Evolutionary conservation across 106 monocot species (phyloP).

Genomic region (Hemerocallis citrina): DNA sequence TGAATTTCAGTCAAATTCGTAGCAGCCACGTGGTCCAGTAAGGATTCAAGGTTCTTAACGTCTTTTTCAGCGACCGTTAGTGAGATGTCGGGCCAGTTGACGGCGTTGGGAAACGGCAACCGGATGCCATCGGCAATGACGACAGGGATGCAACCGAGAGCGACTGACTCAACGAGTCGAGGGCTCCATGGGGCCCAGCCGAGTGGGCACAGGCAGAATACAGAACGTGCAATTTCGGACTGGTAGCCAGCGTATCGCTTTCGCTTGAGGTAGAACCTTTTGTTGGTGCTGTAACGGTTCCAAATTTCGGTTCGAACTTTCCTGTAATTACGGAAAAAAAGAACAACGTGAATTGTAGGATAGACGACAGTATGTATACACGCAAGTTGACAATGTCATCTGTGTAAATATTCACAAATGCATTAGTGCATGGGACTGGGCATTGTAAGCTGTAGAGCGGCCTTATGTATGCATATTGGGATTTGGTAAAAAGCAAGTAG

Average conservation of each 20-base stretch:
- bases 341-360: too few relatives aligned
- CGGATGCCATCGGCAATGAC: constrained; percentile 84
- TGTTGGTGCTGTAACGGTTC: constrained; percentile 40
- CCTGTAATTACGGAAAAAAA: too few relatives aligned
- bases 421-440: too few relatives aligned
- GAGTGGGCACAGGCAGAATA: constrained; percentile 80
- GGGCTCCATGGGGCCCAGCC: constrained; percentile 99
- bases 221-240: constrained; percentile 66
- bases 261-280: constrained; percentile 50
- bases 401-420: too few relatives aligned
- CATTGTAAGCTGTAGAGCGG: too few relatives aligned
- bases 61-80: constrained; percentile 62
- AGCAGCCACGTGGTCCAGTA: constrained; percentile 61
- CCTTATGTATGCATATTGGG: too few relatives aligned
- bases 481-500: too few relatives aligned
- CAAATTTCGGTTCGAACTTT: constrained; percentile 75
- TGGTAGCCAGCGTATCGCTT: constrained; percentile 54
- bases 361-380: too few relatives aligned
- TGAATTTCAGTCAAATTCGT: constrained; percentile 76
- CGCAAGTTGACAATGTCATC: too few relatives aligned
- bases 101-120: constrained; percentile 52
- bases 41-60: constrained; percentile 37
- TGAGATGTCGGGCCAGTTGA: constrained; percentile 73
- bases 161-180: constrained; percentile 77
- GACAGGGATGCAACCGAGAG: constrained; percentile 89